These are phyloP conservation scores for Ophiostoma novo-ulmi DNA, from an alignment of 2,329 filamentous ascomycete genomes.

Conservation along the genomic window DNA sequence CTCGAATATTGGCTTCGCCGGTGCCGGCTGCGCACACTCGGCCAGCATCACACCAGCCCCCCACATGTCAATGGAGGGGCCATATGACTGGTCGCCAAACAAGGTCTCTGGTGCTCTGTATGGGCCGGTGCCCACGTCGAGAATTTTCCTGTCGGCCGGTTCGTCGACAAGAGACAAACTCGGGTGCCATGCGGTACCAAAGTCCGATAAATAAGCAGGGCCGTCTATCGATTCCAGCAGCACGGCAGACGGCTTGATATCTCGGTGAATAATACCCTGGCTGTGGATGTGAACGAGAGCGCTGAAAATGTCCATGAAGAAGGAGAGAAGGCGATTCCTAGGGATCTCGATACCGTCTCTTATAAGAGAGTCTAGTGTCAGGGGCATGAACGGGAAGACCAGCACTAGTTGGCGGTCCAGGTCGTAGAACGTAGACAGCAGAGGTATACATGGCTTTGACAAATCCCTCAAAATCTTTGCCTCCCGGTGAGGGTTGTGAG, in stretches of 20 bases:
- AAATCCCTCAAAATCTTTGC: conserved; percentile 64
- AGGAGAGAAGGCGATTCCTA: conserved; percentile 38
- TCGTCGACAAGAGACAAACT: conserved; percentile 56
- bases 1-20: conserved; percentile 65
- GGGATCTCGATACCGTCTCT: conserved; percentile 30
- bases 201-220: conserved; percentile 78
- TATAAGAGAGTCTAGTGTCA: conserved; percentile 67
- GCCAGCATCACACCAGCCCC: conserved; percentile 77
- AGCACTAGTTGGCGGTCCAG: conserved; percentile 67
- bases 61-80: conserved; percentile 78
- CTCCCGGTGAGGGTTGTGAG: conserved; percentile 79
- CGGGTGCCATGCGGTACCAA: conserved; percentile 84
- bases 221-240: conserved; percentile 63
- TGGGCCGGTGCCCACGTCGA: conserved; percentile 87
- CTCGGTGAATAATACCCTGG: conserved; percentile 79
- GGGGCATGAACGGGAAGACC: conserved; percentile 76
- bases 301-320: conserved; percentile 62
- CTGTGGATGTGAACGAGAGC: conserved; percentile 68
- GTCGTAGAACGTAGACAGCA: conserved; percentile 70
- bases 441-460: conserved; percentile 53
- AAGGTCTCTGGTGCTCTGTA: conserved; percentile 86
- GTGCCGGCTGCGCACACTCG: conserved; percentile 58
- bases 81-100: conserved; percentile 75
- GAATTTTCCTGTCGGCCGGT: conserved; percentile 63
- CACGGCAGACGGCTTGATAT: conserved; percentile 89